Evolutionary conservation across 495 filamentous ascomycete genomes (phyloP).

Genomic region (Trichoderma asperelloides): DNA sequence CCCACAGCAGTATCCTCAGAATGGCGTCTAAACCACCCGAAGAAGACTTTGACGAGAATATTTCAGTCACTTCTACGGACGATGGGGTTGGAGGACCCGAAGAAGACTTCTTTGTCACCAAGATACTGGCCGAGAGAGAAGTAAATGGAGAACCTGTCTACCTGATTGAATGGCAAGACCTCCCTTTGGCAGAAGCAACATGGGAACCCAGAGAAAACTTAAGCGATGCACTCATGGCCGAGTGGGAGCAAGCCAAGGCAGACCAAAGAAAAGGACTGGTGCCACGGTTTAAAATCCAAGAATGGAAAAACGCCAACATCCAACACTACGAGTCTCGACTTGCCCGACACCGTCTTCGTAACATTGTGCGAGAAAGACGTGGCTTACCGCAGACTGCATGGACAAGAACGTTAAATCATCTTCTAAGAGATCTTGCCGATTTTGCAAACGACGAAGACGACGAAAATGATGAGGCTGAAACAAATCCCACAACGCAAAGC

Average conservation of each 20-base stretch:
- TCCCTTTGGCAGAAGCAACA: slow-evolving; percentile 33
- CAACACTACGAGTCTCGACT: slow-evolving; percentile 18
- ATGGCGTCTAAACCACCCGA: not conserved
- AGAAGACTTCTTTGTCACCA: not conserved
- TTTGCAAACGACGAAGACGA: not conserved
- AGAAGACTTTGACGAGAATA: not conserved
- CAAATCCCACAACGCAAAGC: no score
- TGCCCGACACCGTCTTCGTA: slow-evolving; percentile 27
- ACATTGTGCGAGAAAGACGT: slow-evolving; percentile 17
- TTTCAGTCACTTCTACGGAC: not conserved
- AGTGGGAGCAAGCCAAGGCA: slow-evolving; percentile 39
- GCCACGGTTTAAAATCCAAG: slow-evolving; percentile 31
- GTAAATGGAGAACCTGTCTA: slow-evolving; percentile 28
- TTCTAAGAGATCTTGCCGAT: not conserved
- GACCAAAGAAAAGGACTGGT: slow-evolving; percentile 25
- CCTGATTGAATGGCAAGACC: slow-evolving; percentile 49
- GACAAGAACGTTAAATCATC: not conserved
- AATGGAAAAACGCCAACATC: slow-evolving; percentile 22
- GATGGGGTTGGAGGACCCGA: not conserved
- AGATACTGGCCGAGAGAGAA: slow-evolving; percentile 32
- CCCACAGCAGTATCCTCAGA: not conserved
- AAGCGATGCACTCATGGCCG: slow-evolving; percentile 27
- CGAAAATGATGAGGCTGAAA: not conserved
- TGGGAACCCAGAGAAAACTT: slow-evolving; percentile 49
- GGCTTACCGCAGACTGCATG: not conserved